Percentiles rank a stretch among this genome's conserved stretches.
Evolutionary conservation across 1,139 yeast species (phyloP).

Genomic region (Yamadazyma spencermartinsiae): DNA sequence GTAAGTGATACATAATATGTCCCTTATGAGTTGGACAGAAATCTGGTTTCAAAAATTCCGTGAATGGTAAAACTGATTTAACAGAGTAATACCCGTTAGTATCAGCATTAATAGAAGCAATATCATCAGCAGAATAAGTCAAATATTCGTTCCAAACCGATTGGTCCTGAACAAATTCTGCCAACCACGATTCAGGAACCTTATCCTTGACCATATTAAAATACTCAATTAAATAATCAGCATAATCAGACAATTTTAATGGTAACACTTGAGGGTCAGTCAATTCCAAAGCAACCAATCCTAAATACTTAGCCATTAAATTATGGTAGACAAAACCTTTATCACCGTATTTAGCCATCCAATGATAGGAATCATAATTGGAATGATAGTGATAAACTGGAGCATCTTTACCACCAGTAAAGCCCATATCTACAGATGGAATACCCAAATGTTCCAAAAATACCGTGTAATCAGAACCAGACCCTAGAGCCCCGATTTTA

Average conservation of each 20-base stretch:
- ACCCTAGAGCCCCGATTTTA: slow-evolving; percentile 37
- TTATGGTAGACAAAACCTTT: slow-evolving; percentile 55
- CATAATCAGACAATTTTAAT: slow-evolving; percentile 37
- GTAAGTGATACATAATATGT: slow-evolving; percentile 11
- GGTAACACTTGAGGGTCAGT: slow-evolving; percentile 55
- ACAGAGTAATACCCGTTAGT: slow-evolving; percentile 26
- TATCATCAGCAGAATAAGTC: slow-evolving; percentile 20
- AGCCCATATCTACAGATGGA: slow-evolving; percentile 43
- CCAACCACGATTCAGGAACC: slow-evolving; percentile 38
- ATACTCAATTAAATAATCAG: slow-evolving; percentile 31
- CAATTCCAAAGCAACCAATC: slow-evolving; percentile 52
- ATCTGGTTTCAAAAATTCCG: slow-evolving; percentile 20
- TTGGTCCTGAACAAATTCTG: slow-evolving; percentile 17
- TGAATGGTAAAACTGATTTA: slow-evolving; percentile 21
- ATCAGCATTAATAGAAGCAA: slow-evolving; percentile 20
- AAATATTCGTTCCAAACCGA: slow-evolving; percentile 21
- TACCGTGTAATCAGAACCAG: slow-evolving; percentile 50
- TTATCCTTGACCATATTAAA: slow-evolving; percentile 26
- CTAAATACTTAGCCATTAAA: slow-evolving; percentile 57
- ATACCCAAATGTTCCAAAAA: slow-evolving; percentile 50
- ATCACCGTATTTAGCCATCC: slow-evolving; percentile 59
- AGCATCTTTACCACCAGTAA: slow-evolving; percentile 22
- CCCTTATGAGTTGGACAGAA: slow-evolving; percentile 13
- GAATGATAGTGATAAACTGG: slow-evolving; percentile 61
- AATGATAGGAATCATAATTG: slow-evolving; percentile 55